Base-by-base conservation (phyloP, 805 yeast species). In the Wickerhamiella alocasiicola region DNA sequence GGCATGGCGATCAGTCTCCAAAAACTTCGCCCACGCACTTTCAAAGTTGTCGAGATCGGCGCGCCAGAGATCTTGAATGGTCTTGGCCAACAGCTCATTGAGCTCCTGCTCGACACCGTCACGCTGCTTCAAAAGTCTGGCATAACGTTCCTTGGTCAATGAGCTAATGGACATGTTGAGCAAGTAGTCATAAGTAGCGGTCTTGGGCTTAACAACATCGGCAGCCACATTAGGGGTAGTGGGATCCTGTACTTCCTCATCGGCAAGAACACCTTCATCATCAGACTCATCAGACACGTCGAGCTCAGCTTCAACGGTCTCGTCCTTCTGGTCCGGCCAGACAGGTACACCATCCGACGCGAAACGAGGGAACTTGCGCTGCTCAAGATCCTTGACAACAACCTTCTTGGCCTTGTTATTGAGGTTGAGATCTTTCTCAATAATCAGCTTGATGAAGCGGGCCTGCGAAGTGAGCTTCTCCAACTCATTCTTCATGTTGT, bases 111-210 rank as follows among this genome's bases (percentile, higher is more conserved):
- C 88, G 53, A 77, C 79, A 19, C 66, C 78, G 43, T 75, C 82
- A 46, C 74, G 71, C 56, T 87, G 93, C 41, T 69, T 68, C 52
- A 85, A 64, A 49, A 91, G 65, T 49, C 72, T 77, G 53, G 83
- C 87, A 55, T 87, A 91, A 51, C 91, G 72, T 61, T 91, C 98
- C 44, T 69, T 70, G 0, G 98, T 88, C 55, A 91, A 72, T 28
- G 95, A 80, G 91, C 95, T 84, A 48, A 91, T 77, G 26, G 85
- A 74, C 95, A 91, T 81, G 41, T 91, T 93, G 40, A 91, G 67
- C 47, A 91, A 67, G 52, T 91, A 91, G 54, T 91, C 97, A 59
- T 75, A 88, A 5, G 78, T 67, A 7, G 84, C 72, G 39, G 69
- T 68, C 12, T 72, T 62, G 18, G 75, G 78, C 37, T 66, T 70